phyloP scores from a whole-genome alignment of 2,329 filamentous ascomycete species.

The Microascus cirrosus region DNA sequence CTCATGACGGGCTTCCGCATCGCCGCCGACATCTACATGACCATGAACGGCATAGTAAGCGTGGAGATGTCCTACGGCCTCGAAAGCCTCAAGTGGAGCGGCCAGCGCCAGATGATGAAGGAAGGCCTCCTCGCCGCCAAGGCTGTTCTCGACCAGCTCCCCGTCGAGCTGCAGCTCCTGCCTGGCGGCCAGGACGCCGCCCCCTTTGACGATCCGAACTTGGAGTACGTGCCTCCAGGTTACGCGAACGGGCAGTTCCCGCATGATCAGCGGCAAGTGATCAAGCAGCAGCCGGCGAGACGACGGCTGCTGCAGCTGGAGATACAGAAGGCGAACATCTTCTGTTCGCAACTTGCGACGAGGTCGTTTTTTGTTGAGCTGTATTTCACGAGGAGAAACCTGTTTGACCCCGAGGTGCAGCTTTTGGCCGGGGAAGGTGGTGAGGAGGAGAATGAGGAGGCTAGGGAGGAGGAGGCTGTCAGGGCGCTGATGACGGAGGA shows the following conservation, averaged over 20 bases:
- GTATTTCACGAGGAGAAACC: conserved; percentile 67
- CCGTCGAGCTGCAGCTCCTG: conserved; percentile 54
- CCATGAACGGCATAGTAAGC: conserved; percentile 69
- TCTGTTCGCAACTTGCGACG: conserved; percentile 69
- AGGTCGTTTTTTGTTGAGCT: conserved; percentile 79
- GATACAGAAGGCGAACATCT: conserved; percentile 87
- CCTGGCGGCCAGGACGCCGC: conserved; percentile 17
- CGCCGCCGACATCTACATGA: conserved; percentile 66
- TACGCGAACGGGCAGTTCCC: conserved; percentile 1
- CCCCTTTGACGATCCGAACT: conserved; percentile 18
- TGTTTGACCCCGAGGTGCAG: conserved; percentile 31
- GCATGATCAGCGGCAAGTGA: conserved; percentile 35
- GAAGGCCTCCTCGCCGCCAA: conserved; percentile 63
- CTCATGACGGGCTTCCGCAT: conserved; percentile 72
- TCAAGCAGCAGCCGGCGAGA: conserved; percentile 35
- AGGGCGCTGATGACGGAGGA: conserved; percentile 60
- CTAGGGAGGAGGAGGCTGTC: conserved; percentile 33
- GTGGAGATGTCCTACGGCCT: conserved; percentile 76
- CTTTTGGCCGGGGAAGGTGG: conserved; percentile 18
- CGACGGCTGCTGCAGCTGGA: conserved; percentile 62
- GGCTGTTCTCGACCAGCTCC: conserved; percentile 53
- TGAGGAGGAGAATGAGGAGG: conserved; percentile 23
- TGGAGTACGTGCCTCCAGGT: conserved; percentile 5
- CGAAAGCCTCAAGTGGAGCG: conserved; percentile 63
- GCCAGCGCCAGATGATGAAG: conserved; percentile 63